These are phyloP conservation scores for Clavaria fumosa DNA, from an alignment of 768 basidiomycete genomes.

Conservation along the genomic window DNA sequence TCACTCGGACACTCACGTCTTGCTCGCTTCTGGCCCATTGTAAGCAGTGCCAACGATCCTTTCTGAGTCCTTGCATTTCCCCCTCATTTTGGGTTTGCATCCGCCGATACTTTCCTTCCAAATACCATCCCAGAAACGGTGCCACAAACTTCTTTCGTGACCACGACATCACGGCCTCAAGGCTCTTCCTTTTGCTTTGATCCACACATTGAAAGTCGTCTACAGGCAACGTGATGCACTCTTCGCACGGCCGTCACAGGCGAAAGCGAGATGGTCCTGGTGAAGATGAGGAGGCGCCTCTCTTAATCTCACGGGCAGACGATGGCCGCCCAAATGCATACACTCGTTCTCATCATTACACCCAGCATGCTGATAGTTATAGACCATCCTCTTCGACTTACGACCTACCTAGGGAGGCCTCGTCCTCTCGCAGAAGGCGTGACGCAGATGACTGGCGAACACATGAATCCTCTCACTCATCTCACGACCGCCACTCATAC, in stretches of 20 bases:
- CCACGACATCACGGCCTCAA: constrained; percentile 9
- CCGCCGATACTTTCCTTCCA: too few species aligned
- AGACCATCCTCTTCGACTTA: constrained; percentile 30
- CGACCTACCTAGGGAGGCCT: constrained; percentile 34
- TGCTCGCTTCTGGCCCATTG: too few species aligned
- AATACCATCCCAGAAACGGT: too few species aligned
- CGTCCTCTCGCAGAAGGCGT: constrained; percentile 37
- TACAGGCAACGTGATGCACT: too few species aligned
- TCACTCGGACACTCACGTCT: too few species aligned
- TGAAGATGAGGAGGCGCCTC: constrained; percentile 33
- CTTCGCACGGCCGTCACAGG: constrained; percentile 27
- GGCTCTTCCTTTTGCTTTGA: constrained; percentile 6
- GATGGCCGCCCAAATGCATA: constrained; percentile 38
- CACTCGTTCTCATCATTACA: constrained; percentile 31
- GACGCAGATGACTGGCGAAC: constrained; percentile 36
- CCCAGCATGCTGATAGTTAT: constrained; percentile 33
- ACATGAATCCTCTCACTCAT: constrained; percentile 19
- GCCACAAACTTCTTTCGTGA: too few species aligned
- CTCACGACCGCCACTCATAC: constrained; percentile 30
- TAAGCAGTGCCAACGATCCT: too few species aligned
- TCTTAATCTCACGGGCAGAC: constrained; percentile 33
- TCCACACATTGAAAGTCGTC: too few species aligned
- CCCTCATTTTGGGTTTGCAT: too few species aligned
- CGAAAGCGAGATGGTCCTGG: constrained; percentile 38
- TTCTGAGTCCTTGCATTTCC: too few species aligned